A percentile compares a stretch with the other conserved stretches of the same genome.
Conservation (phyloP, 495 filamentous ascomycete genomes). For the Clavariopsis aquatica region DNA sequence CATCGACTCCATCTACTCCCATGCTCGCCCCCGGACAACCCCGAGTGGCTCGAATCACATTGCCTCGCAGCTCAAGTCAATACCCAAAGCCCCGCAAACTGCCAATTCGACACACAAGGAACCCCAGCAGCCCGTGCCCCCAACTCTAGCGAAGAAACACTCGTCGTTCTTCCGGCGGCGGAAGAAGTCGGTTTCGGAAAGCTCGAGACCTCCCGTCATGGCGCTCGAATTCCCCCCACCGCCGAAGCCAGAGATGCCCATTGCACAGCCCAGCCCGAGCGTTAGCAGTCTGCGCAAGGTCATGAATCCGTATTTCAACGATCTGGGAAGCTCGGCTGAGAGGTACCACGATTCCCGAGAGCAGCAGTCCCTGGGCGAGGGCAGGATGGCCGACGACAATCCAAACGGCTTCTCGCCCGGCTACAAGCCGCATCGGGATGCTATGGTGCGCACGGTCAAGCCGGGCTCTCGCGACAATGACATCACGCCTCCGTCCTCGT, state of each 20-base stretch:
- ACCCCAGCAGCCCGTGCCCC: conserved; percentile 47
- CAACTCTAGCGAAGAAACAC: conserved; percentile 79
- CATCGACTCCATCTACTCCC: conserved; percentile 11
- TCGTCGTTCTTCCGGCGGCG: conserved; percentile 90
- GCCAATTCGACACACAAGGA: conserved; percentile 20
- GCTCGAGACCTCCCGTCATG: conserved; percentile 53
- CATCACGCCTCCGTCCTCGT: conserved; percentile 29
- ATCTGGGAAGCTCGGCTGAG: conserved; percentile 34
- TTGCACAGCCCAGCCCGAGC: conserved; percentile 62
- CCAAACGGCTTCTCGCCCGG: conserved; percentile 61
- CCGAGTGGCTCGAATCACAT: conserved; percentile 35
- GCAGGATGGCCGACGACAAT: conserved; percentile 36
- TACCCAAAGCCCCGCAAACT: conserved; percentile 24
- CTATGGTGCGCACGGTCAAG: conserved; percentile 57
- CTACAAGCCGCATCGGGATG: conserved; percentile 61
- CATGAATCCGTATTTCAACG: conserved; percentile 80
- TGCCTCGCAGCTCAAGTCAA: conserved; percentile 36
- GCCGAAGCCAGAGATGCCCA: conserved; percentile 36
- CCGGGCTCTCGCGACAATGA: conserved; percentile 31
- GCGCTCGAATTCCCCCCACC: conserved; percentile 40
- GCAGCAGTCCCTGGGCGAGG: conserved; percentile 34
- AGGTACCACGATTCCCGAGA: conserved; percentile 35
- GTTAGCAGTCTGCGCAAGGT: conserved; percentile 82
- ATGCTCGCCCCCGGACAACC: conserved; percentile 32
- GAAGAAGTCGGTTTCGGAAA: conserved; percentile 78